Conservation (phyloP, 2,329 filamentous ascomycete genomes). For the Alternaria atra region DNA sequence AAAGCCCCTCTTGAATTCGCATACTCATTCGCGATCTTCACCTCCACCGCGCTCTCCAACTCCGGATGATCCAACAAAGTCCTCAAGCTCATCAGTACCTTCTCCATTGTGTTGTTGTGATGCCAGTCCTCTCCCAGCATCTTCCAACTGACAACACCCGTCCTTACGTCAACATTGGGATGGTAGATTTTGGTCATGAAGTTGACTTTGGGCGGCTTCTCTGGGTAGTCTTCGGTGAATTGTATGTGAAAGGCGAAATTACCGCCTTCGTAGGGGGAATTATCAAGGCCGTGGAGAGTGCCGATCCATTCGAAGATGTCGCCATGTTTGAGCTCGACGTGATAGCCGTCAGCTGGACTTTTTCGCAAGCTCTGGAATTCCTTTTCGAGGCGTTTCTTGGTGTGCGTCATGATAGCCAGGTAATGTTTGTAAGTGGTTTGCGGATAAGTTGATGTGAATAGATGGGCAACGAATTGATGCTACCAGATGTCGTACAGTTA, state of each 20-base stretch:
- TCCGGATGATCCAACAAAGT: conserved; percentile 6
- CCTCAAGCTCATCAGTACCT: conserved; percentile 3
- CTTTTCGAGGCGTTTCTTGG: conserved; percentile 9
- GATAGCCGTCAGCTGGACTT: background rate
- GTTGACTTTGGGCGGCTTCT: conserved; percentile 3
- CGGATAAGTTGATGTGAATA: background rate
- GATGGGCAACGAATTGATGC: background rate
- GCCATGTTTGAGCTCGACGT: background rate
- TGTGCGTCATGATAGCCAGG: background rate
- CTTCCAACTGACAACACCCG: background rate
- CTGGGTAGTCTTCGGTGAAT: conserved; percentile 9
- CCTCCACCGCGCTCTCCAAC: conserved; percentile 6
- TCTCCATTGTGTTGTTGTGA: conserved; percentile 5
- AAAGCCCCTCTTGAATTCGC: background rate
- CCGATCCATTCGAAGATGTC: conserved; percentile 8
- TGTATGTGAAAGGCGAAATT: conserved; percentile 7
- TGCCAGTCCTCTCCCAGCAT: conserved; percentile 5
- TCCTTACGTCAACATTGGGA: background rate
- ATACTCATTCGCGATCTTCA: conserved; percentile 7
- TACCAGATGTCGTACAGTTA: background rate
- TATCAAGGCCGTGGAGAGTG: background rate
- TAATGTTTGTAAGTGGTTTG: rapidly evolving
- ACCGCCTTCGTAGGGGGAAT: conserved; percentile 3
- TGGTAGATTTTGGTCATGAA: conserved; percentile 13
- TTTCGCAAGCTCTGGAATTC: conserved; percentile 6